A percentile compares a stretch with the other conserved stretches of the same genome.
Evolutionary conservation across 768 basidiomycete species (phyloP).

Genomic region (Boletus bicolor): DNA sequence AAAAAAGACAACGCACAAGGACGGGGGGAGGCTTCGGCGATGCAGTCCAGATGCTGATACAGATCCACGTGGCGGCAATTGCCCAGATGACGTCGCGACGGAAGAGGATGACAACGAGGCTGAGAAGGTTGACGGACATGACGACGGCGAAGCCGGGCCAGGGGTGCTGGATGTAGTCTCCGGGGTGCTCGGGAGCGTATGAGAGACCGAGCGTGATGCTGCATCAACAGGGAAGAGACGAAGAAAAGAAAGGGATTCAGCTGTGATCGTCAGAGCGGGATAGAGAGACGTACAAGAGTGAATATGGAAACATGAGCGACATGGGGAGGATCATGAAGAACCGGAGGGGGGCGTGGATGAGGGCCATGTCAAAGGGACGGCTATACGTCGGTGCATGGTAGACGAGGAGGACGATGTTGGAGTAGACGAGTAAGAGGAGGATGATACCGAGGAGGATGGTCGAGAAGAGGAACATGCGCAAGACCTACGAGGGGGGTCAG

Average conservation of each 20-base stretch:
- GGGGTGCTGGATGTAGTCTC: constrained; percentile 56
- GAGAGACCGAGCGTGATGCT: constrained; percentile 70
- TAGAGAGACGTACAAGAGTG: constrained; percentile 44
- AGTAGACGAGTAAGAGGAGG: constrained; percentile 68
- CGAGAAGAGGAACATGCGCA: constrained; percentile 72
- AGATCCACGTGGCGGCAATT: constrained; percentile 71
- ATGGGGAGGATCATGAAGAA: constrained; percentile 59
- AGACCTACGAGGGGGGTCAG: constrained; percentile 41
- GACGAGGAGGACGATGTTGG: constrained; percentile 72
- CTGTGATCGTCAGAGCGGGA: neutral
- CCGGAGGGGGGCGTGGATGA: constrained; percentile 86
- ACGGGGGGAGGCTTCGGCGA: constrained; percentile 63
- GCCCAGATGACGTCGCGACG: constrained; percentile 74
- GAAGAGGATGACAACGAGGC: constrained; percentile 51
- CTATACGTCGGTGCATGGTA: constrained; percentile 61
- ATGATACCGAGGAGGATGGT: constrained; percentile 73
- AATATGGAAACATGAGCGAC: constrained; percentile 47
- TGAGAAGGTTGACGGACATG: constrained; percentile 58
- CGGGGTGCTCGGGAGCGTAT: constrained; percentile 46
- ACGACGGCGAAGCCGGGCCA: constrained; percentile 76
- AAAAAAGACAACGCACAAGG: constrained; percentile 43
- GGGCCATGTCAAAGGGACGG: constrained; percentile 71
- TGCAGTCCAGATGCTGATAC: constrained; percentile 58
- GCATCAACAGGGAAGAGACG: neutral
- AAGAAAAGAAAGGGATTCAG: neutral